These are phyloP conservation scores for Neopestalotiopsis clavispora DNA, from an alignment of 2,329 filamentous ascomycete species.

Conservation along the genomic window DNA sequence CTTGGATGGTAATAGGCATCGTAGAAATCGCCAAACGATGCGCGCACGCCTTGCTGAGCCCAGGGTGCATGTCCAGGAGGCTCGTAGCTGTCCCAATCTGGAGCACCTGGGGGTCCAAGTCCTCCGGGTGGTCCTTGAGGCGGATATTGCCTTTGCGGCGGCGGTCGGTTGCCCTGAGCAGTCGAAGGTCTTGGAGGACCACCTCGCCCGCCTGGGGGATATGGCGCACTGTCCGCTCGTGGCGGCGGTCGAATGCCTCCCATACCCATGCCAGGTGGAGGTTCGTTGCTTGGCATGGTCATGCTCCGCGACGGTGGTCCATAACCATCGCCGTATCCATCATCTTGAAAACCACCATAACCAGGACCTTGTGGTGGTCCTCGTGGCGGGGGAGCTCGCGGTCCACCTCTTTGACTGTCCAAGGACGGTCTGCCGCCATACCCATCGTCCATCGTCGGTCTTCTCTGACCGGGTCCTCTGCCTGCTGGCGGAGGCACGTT, in stretches of 20 bases:
- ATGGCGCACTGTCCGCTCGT: constrained; percentile 50
- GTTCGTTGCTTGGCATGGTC: constrained; percentile 61
- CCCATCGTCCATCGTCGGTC: constrained; percentile 40
- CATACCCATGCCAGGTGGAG: constrained; percentile 43
- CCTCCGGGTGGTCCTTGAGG: constrained; percentile 45
- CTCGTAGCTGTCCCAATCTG: constrained; percentile 18
- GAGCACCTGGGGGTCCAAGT: constrained; percentile 20
- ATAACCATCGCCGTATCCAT: constrained; percentile 45
- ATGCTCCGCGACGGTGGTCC: constrained; percentile 61
- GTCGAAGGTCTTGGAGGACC: constrained; percentile 61
- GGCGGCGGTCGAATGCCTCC: constrained; percentile 38
- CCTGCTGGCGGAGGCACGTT: constrained; percentile 31
- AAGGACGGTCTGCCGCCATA: constrained; percentile 35
- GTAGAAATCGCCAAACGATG: constrained; percentile 57
- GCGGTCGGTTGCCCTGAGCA: constrained; percentile 55
- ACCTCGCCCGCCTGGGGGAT: constrained; percentile 48
- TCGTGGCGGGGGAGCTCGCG: constrained; percentile 41
- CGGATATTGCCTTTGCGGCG: constrained; percentile 58
- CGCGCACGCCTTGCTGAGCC: constrained; percentile 36
- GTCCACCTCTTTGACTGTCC: constrained; percentile 35
- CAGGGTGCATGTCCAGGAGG: constrained; percentile 40
- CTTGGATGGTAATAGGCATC: constrained; percentile 57
- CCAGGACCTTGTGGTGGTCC: constrained; percentile 37
- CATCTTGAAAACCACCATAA: constrained; percentile 43
- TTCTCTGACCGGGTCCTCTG: constrained; percentile 38